Percentiles rank a stretch among this genome's conserved stretches.
phyloP scores from a whole-genome alignment of 164 flowering plant species.

The Platanus orientalis region DNA sequence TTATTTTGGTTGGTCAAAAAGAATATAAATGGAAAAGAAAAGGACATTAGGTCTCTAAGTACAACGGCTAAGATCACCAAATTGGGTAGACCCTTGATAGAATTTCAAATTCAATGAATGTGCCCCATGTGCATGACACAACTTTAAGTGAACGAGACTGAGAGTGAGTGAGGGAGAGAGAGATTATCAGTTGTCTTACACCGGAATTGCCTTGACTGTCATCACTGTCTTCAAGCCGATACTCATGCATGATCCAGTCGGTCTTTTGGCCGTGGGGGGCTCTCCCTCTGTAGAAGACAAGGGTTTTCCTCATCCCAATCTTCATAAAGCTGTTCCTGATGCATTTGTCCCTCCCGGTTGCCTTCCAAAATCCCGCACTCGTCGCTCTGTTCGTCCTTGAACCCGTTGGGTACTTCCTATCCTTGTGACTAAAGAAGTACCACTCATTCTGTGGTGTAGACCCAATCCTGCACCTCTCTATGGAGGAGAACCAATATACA shows the following conservation, averaged over 20 bases:
- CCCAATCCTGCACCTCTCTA: constrained; percentile 88
- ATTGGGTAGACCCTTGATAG: too few species aligned
- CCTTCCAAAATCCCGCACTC: constrained; percentile 93
- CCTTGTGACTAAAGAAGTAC: constrained; percentile 99
- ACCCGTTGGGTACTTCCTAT: constrained; percentile 93
- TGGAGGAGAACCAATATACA: too few species aligned
- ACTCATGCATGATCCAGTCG: constrained; percentile 98
- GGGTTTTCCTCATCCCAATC: constrained; percentile 96
- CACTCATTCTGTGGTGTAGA: constrained; percentile 94
- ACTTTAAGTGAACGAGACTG: too few species aligned
- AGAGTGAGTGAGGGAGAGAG: constrained; percentile 6
- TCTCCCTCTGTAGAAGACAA: constrained; percentile 86
- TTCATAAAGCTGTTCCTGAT: constrained; percentile 73
- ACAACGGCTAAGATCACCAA: too few species aligned
- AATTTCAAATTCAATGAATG: too few species aligned
- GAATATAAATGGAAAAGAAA: too few species aligned
- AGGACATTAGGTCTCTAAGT: too few species aligned
- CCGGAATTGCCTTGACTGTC: constrained; percentile 37
- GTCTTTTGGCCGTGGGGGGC: constrained; percentile 97
- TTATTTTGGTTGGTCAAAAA: too few species aligned
- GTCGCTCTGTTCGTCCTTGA: constrained; percentile 93
- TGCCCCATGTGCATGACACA: too few species aligned
- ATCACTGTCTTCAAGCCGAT: constrained; percentile 79
- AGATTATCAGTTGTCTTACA: constrained; percentile 6
- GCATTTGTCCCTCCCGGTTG: constrained; percentile 94